Base-by-base conservation (phyloP, 352 stramenopile genomes). In the Globisporangium polare region DNA sequence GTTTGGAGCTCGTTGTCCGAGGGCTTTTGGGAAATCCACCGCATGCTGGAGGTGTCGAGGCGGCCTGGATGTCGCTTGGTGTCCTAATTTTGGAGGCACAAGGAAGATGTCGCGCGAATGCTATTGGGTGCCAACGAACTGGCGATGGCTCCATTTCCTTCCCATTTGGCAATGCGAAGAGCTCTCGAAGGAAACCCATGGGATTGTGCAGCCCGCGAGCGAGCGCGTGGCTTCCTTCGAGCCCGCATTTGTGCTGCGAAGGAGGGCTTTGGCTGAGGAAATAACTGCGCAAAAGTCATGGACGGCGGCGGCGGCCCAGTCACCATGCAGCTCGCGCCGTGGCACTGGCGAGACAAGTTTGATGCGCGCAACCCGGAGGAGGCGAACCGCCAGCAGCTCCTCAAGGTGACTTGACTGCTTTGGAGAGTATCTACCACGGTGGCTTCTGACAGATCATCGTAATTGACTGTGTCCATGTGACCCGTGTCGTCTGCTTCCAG, bases 331-430 rank as follows among this genome's bases (percentile, higher is more conserved):
- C 41, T 41, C 31, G 27, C 50, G 31, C 10, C 50, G 29, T 92
- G 82, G 80, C 82, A 92, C 67, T 92, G 82, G 82, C 80, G 85
- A 49, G 73, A 92, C 67, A 77, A 76, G 18, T 76, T 78, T 41
- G 65, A 77, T 18, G 60, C 46, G 13, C 46, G 62, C 29, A 66
- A 74, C n/a, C 66, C 66, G 17, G 77, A 83, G 58, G 71, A 69
- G 10, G 73, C 74, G 2, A 78, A 69, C 64, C 74, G 76, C 0
- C 46, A 43, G 4, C 78, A 89, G 50, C 68, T 88, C 5, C 71
- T 81, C 27, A 77, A 89, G 59, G 82, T 80, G 26, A 4, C n/a
- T 51, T 17, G 22, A 1, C 42, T 49, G 3, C 27, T 49, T 5
- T 22, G n/a, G n/a, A n/a, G n/a, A n/a, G n/a, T n/a, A n/a, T n/a